Conservation (phyloP, 1,139 yeast genomes). For the Pichia inconspicua region DNA sequence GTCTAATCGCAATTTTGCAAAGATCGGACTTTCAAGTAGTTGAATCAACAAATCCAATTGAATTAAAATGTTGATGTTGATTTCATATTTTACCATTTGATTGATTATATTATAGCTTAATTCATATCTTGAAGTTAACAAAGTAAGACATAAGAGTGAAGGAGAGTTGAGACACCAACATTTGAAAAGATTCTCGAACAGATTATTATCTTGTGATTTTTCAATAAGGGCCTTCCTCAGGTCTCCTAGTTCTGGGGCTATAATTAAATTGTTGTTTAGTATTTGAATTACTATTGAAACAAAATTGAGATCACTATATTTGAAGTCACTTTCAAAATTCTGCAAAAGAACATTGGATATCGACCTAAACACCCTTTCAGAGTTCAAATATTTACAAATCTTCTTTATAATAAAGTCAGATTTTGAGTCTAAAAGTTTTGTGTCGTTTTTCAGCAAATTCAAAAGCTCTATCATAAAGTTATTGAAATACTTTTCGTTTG, state of each 20-base stretch:
- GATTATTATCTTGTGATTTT: conserved; percentile 34
- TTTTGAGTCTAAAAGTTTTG: conserved; percentile 55
- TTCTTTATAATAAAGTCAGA: conserved; percentile 84
- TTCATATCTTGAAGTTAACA: conserved; percentile 84
- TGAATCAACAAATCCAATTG: conserved; percentile 51
- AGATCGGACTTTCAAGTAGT: conserved; percentile 73
- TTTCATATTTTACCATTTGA: conserved; percentile 47
- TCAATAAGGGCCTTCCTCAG: conserved; percentile 57
- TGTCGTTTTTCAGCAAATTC: conserved; percentile 58
- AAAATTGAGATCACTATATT: conserved; percentile 51
- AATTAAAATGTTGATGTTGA: conserved; percentile 43
- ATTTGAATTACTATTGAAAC: conserved; percentile 79
- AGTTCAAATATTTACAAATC: conserved; percentile 69
- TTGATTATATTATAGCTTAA: conserved; percentile 77
- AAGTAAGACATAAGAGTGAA: conserved; percentile 77
- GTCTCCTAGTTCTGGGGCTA: conserved; percentile 71
- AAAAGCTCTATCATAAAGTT: conserved; percentile 69
- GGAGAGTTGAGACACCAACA: conserved; percentile 94
- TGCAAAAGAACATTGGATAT: conserved; percentile 68
- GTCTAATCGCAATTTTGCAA: conserved; percentile 79
- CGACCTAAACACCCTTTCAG: conserved; percentile 77
- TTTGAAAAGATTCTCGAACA: conserved; percentile 72
- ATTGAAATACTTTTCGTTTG: conserved; percentile 72
- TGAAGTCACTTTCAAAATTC: conserved; percentile 28
- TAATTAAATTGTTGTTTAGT: conserved; percentile 77